A percentile compares a stretch with the other conserved stretches of the same genome.
Conservation (phyloP, 2,329 filamentous ascomycete species). For the Neopestalotiopsis clavispora region DNA sequence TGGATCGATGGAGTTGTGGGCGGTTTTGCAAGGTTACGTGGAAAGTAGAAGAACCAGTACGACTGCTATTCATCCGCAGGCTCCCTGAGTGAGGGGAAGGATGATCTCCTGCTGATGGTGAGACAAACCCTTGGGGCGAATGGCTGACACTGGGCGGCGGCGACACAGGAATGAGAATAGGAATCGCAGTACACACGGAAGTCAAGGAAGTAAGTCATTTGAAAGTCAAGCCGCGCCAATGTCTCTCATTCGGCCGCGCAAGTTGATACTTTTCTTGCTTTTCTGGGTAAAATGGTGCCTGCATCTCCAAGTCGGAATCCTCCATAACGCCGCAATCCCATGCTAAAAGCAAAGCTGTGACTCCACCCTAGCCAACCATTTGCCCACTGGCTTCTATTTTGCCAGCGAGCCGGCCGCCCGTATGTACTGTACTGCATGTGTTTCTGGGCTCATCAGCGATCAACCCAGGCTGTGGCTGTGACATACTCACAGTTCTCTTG, state of each 20-base stretch:
- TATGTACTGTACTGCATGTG: too few relatives aligned
- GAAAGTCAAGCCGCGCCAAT: not conserved
- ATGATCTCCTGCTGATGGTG: constrained; percentile 19
- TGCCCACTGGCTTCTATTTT: not conserved
- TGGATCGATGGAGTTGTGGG: not conserved
- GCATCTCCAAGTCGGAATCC: constrained; percentile 1
- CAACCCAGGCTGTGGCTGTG: too few relatives aligned
- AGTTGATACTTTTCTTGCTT: not conserved
- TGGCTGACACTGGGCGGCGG: not conserved
- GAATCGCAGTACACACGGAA: not conserved
- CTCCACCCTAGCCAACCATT: not conserved
- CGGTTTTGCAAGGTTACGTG: too few relatives aligned
- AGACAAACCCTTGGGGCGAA: constrained; percentile 15
- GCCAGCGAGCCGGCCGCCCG: not conserved
- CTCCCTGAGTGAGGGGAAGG: not conserved
- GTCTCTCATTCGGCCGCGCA: not conserved
- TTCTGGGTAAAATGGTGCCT: constrained; percentile 16
- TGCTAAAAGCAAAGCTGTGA: not conserved
- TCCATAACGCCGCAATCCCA: not conserved
- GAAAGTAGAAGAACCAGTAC: not conserved
- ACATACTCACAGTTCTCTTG: too few relatives aligned
- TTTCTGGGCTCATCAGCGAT: too few relatives aligned
- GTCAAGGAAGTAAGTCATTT: not conserved
- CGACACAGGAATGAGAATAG: not conserved
- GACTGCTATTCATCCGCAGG: not conserved